Evolutionary conservation across 805 yeast species (phyloP).

Genomic region (Starmerella geochares): DNA sequence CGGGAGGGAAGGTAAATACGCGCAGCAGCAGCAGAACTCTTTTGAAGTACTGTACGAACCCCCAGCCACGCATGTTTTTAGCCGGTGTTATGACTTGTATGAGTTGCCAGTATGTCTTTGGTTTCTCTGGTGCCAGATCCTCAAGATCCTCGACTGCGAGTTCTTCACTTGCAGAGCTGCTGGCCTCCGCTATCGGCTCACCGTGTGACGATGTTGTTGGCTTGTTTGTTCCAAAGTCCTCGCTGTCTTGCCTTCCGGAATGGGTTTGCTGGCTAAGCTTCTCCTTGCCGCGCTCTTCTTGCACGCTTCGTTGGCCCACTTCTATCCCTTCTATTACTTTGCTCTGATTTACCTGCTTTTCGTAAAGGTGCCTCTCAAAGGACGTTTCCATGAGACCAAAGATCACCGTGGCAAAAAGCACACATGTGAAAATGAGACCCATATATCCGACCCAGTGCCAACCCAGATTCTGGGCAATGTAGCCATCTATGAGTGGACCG

Average conservation of each 20-base stretch:
- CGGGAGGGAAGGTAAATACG: conserved; percentile 37
- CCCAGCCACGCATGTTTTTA: conserved; percentile 49
- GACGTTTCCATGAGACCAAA: conserved; percentile 62
- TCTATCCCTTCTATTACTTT: conserved; percentile 2
- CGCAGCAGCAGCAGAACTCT: conserved; percentile 40
- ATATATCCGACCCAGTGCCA: conserved; percentile 72
- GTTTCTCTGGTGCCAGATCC: conserved; percentile 18
- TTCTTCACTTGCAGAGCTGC: not conserved
- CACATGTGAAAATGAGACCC: conserved; percentile 55
- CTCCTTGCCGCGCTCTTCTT: not conserved
- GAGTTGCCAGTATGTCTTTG: conserved; percentile 37
- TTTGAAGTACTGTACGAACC: conserved; percentile 51
- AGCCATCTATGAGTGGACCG: conserved; percentile 70
- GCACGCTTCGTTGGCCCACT: not conserved
- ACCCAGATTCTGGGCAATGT: conserved; percentile 46
- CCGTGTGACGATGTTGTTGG: too few species aligned
- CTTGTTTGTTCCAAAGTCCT: too few species aligned
- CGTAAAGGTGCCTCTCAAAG: conserved; percentile 31
- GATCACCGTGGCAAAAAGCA: conserved; percentile 41
- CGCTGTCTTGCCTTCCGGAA: too few species aligned
- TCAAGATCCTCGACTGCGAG: not conserved
- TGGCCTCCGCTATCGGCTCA: too few species aligned
- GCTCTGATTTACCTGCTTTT: not conserved
- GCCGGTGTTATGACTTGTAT: conserved; percentile 35
- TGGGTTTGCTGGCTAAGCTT: too few species aligned